These are phyloP conservation scores for Chytriomyces confervae DNA, from an alignment of 192 early-diverging fungal genomes.

Conservation along the genomic window DNA sequence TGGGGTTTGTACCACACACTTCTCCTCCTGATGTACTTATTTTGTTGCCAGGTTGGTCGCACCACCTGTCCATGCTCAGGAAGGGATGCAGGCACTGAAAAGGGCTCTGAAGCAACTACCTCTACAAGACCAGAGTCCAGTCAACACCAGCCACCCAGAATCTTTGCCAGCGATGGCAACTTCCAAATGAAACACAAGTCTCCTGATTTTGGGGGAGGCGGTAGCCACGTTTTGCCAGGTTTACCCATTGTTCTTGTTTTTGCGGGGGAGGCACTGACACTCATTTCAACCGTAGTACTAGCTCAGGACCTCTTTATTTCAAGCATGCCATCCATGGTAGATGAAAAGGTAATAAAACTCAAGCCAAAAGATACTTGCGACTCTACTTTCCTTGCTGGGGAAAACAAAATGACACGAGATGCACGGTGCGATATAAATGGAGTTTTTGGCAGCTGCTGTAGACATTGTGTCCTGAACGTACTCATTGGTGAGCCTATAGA, in stretches of 20 bases:
- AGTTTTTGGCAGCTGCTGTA: conserved; percentile 1
- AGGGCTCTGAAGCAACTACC: no score
- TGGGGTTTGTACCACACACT: no score
- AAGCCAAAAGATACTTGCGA: neutral
- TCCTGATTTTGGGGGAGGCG: neutral
- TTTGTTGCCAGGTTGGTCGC: no score
- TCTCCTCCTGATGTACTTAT: no score
- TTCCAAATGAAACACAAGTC: neutral
- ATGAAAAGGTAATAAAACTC: neutral
- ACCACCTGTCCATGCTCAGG: no score
- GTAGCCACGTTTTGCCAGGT: neutral
- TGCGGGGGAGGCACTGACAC: accelerated
- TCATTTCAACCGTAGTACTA: neutral
- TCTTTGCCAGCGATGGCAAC: neutral
- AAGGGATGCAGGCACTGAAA: no score
- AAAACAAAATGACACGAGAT: neutral
- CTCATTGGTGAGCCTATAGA: neutral
- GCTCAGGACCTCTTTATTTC: neutral
- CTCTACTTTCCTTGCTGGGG: neutral
- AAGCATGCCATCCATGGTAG: neutral
- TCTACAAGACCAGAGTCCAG: no score
- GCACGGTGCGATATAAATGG: neutral
- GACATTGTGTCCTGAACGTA: neutral
- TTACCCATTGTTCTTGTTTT: neutral
- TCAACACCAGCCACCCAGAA: neutral